phyloP scores from a whole-genome alignment of 306 rosid species.

The Quercus variabilis region DNA sequence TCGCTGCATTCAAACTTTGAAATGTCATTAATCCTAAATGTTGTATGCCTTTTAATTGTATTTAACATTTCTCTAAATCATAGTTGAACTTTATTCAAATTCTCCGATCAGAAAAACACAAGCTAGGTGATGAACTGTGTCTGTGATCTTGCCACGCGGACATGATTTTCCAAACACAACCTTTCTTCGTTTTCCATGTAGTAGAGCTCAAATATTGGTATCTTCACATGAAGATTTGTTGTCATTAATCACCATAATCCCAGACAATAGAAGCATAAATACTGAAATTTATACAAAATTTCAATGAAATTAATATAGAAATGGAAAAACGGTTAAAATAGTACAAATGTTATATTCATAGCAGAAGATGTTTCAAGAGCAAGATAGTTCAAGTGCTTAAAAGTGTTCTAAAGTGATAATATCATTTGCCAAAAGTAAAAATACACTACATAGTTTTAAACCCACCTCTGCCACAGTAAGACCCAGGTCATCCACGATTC shows the following conservation, averaged over 20 bases:
- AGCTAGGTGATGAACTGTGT: background rate
- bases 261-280: background rate
- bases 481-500: conserved; percentile 55
- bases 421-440: background rate
- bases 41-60: no score
- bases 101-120: no score
- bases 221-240: no score
- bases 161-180: background rate
- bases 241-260: background rate
- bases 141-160: background rate
- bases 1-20: background rate
- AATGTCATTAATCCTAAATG: background rate
- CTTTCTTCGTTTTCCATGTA: no score
- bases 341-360: background rate
- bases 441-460: background rate
- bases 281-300: background rate
- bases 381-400: background rate
- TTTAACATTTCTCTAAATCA: no score
- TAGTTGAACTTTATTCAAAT: no score
- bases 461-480: conserved; percentile 65
- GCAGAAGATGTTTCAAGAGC: background rate
- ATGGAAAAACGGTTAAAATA: background rate
- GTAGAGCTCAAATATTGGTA: no score
- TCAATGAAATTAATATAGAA: background rate
- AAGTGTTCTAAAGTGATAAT: background rate